These are phyloP conservation scores for Xylaria multiplex DNA, from an alignment of 2,329 filamentous ascomycete species.

Conservation along the genomic window DNA sequence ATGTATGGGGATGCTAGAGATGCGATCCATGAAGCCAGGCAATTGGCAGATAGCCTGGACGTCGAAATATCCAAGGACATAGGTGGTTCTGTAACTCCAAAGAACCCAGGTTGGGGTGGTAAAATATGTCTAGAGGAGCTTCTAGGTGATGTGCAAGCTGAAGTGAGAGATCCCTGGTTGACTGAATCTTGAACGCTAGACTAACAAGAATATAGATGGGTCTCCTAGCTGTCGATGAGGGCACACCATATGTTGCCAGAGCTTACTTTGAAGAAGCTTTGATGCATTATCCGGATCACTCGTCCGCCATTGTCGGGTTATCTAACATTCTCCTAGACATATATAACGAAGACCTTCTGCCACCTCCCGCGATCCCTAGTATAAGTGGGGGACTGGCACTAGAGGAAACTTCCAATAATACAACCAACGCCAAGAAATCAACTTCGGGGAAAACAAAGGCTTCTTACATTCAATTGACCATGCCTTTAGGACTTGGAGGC, in stretches of 20 bases:
- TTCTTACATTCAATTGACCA: slow-evolving; percentile 52
- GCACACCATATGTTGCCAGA: slow-evolving; percentile 74
- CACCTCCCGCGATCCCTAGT: slow-evolving; percentile 62
- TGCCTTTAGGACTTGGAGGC: slow-evolving; percentile 59
- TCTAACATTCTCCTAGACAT: slow-evolving; percentile 88
- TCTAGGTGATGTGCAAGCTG: slow-evolving; percentile 83
- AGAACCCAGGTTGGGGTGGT: slow-evolving; percentile 77
- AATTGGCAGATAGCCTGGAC: slow-evolving; percentile 78
- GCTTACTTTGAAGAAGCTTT: slow-evolving; percentile 84
- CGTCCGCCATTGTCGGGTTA: slow-evolving; percentile 80
- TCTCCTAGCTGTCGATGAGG: slow-evolving; percentile 70
- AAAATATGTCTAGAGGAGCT: slow-evolving; percentile 84
- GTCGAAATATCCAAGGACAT: slow-evolving; percentile 69
- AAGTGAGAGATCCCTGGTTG: slow-evolving; percentile 66
- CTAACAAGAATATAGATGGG: slow-evolving; percentile 66
- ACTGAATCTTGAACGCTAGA: slow-evolving; percentile 28
- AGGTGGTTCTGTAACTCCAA: slow-evolving; percentile 70
- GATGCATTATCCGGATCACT: slow-evolving; percentile 81
- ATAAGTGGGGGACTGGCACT: slow-evolving; percentile 51
- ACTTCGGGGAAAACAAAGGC: slow-evolving; percentile 18
- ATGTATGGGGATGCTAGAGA: slow-evolving; percentile 83
- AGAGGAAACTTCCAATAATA: slow-evolving; percentile 24
- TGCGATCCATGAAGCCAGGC: slow-evolving; percentile 82
- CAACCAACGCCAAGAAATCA: slow-evolving; percentile 28
- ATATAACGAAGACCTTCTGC: slow-evolving; percentile 75